Percentiles rank a stretch among this genome's conserved stretches.
Conservation (phyloP, 768 basidiomycete genomes). For the Calocybe gangraenosa region DNA sequence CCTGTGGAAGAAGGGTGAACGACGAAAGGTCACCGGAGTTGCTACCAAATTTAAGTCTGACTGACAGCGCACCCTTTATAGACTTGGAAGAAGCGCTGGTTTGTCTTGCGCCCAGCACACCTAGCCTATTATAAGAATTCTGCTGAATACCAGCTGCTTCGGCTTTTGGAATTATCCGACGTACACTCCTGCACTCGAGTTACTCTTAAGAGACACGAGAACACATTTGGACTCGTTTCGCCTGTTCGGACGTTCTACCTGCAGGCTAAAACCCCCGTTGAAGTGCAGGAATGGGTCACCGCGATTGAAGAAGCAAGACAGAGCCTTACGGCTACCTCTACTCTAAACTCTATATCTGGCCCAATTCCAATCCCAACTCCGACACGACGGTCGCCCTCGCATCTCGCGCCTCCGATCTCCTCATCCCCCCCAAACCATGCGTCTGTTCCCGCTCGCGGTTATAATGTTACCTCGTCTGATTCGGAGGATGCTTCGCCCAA, state of each 20-base stretch:
- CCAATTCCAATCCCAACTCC: constrained; percentile 51
- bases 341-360: constrained; percentile 48
- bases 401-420: constrained; percentile 32
- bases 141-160: constrained; percentile 89
- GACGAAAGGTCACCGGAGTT: constrained; percentile 71
- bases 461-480: constrained; percentile 69
- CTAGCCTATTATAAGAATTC: constrained; percentile 96
- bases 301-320: constrained; percentile 77
- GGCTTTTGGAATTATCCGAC: constrained; percentile 80
- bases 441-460: constrained; percentile 26
- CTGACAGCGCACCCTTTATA: constrained; percentile 25
- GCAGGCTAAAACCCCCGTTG: constrained; percentile 67
- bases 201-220: constrained; percentile 80
- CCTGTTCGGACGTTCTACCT: constrained; percentile 88
- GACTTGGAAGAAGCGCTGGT: constrained; percentile 99
- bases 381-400: constrained; percentile 22
- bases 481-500: constrained; percentile 67
- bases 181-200: constrained; percentile 90
- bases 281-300: constrained; percentile 78
- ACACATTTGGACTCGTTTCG: constrained; percentile 91
- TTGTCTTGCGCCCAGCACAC: constrained; percentile 88
- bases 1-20: constrained; percentile 96
- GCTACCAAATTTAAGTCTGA: constrained; percentile 1
- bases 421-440: constrained; percentile 44
- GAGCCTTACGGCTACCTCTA: constrained; percentile 57